These are phyloP conservation scores for Cladosporium sphaerospermum DNA, from an alignment of 2,329 filamentous ascomycete genomes.

Conservation along the genomic window DNA sequence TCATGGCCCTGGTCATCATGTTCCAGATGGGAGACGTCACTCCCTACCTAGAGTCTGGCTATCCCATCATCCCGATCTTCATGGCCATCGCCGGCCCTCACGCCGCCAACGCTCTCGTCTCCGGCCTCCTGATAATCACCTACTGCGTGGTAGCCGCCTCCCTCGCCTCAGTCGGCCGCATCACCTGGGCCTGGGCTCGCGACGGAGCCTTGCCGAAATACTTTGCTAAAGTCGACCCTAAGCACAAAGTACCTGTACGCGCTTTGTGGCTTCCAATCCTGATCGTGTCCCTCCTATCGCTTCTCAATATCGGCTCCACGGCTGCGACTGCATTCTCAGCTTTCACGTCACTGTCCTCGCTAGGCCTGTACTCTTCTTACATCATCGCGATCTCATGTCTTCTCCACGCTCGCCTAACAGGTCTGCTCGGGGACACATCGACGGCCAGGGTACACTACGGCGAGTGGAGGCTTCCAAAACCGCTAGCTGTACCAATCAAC, in stretches of 20 bases:
- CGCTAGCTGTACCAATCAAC: slow-evolving; percentile 9
- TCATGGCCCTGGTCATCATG: slow-evolving; percentile 34
- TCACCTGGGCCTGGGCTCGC: slow-evolving; percentile 17
- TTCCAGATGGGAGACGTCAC: slow-evolving; percentile 34
- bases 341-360: slow-evolving; percentile 12
- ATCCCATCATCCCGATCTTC: slow-evolving; percentile 13
- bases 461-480: slow-evolving; percentile 11
- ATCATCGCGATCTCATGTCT: slow-evolving; percentile 14
- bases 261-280: slow-evolving; percentile 12
- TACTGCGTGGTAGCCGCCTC: slow-evolving; percentile 17
- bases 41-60: slow-evolving; percentile 4
- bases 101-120: slow-evolving; percentile 14
- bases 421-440: not conserved
- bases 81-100: slow-evolving; percentile 8
- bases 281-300: slow-evolving; percentile 11
- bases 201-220: slow-evolving; percentile 14
- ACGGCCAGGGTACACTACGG: slow-evolving; percentile 9
- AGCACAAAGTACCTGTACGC: slow-evolving; percentile 13
- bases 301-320: slow-evolving; percentile 14
- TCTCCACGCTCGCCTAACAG: slow-evolving; percentile 10
- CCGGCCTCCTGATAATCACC: slow-evolving; percentile 14
- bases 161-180: slow-evolving; percentile 13
- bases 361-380: slow-evolving; percentile 13
- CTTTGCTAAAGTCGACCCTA: slow-evolving; percentile 10
- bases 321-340: slow-evolving; percentile 11